Percentiles rank a stretch among this genome's conserved stretches.
phyloP scores from a whole-genome alignment of 306 rosid species.

The Oemleria cerasiformis region DNA sequence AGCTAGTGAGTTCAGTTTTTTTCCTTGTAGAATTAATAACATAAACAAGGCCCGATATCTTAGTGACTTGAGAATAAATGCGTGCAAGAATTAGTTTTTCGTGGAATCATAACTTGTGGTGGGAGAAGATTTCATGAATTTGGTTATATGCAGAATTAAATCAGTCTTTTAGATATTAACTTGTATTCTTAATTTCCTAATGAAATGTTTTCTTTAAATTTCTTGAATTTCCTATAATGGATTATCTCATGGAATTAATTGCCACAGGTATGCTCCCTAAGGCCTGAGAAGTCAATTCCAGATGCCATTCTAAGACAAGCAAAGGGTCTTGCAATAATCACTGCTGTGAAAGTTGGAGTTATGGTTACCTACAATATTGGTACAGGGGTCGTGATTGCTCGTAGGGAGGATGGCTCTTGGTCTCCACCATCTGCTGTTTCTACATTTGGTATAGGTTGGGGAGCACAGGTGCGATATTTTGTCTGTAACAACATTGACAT shows the following conservation, averaged over 20 bases:
- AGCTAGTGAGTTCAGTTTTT: neutral
- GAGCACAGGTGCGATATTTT: conserved; percentile 72
- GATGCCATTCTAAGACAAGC: conserved; percentile 78
- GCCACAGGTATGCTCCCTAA: conserved; percentile 56
- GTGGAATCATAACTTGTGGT: neutral
- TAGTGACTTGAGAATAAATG: neutral
- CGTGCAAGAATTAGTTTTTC: neutral
- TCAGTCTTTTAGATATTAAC: neutral
- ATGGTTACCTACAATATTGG: conserved; percentile 88
- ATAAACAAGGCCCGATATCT: neutral
- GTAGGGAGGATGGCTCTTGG: conserved; percentile 96
- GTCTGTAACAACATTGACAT: conserved; percentile 8
- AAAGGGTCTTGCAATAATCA: conserved; percentile 92
- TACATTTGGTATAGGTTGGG: conserved; percentile 91
- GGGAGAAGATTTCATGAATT: neutral
- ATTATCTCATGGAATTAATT: conserved; percentile 21
- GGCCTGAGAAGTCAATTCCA: conserved; percentile 86
- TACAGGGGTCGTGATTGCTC: conserved; percentile 90
- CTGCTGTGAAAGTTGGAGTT: conserved; percentile 82
- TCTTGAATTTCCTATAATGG: neutral
- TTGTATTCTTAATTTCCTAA: neutral
- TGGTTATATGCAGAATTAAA: neutral
- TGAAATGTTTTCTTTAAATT: neutral
- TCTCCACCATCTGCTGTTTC: conserved; percentile 96
- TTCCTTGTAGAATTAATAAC: conserved; percentile 3